A percentile compares a stretch with the other conserved stretches of the same genome.
phyloP scores from a whole-genome alignment of 805 yeast genomes.

The Candida berthetii region DNA sequence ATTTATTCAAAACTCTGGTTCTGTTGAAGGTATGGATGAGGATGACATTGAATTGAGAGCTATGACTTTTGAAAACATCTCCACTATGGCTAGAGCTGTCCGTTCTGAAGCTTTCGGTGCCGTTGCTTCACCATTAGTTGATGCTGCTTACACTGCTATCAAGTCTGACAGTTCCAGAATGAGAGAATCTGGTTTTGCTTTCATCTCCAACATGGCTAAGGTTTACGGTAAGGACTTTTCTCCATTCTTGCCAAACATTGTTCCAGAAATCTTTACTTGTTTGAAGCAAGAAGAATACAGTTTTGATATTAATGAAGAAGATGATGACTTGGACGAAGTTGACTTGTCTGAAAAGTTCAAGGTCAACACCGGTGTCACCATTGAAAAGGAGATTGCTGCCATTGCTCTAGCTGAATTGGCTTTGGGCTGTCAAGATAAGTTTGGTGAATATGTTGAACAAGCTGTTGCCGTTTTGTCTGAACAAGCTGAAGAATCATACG shows the following conservation, averaged over 20 bases:
- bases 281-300: slow-evolving; percentile 84
- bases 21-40: slow-evolving; percentile 73
- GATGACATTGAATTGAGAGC: slow-evolving; percentile 91
- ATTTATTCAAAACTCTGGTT: slow-evolving; percentile 63
- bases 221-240: slow-evolving; percentile 90
- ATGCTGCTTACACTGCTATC: slow-evolving; percentile 78
- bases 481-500: slow-evolving; percentile 81
- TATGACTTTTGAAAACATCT: slow-evolving; percentile 85
- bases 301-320: slow-evolving; percentile 50
- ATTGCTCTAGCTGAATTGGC: slow-evolving; percentile 88
- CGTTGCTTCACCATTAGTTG: slow-evolving; percentile 82
- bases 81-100: slow-evolving; percentile 95
- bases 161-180: slow-evolving; percentile 75
- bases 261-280: slow-evolving; percentile 81
- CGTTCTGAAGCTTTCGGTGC: slow-evolving; percentile 85
- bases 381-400: slow-evolving; percentile 93
- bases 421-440: slow-evolving; percentile 74
- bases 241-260: slow-evolving; percentile 72
- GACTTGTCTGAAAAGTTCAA: slow-evolving; percentile 68
- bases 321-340: slow-evolving; percentile 46
- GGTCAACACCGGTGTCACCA: slow-evolving; percentile 91
- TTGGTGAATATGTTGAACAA: slow-evolving; percentile 70
- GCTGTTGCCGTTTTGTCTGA: slow-evolving; percentile 57
- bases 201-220: slow-evolving; percentile 89
- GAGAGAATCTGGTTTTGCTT: slow-evolving; percentile 92